Evolutionary conservation across 805 yeast genomes (phyloP).

Genomic region (Metschnikowia lochheadii): DNA sequence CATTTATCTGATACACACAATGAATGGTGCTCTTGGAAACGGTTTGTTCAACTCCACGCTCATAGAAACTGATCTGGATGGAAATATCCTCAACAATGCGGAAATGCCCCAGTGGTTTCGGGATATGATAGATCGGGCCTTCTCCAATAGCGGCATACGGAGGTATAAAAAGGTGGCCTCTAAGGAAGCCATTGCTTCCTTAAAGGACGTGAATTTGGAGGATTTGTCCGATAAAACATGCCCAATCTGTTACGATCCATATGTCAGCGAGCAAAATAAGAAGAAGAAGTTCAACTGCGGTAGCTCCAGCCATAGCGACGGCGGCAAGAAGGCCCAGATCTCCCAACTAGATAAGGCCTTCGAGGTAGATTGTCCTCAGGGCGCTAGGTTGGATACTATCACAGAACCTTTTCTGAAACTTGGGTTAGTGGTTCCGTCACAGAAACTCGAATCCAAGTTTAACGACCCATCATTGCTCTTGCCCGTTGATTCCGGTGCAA

Average conservation of each 20-base stretch:
- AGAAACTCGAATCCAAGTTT: conserved; percentile 1
- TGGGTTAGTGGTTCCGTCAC: conserved; percentile 7
- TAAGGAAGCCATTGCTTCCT: conserved; percentile 35
- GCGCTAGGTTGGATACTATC: conserved; percentile 3
- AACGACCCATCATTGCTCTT: conserved; percentile 14
- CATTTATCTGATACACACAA: background rate
- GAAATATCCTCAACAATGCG: conserved; percentile 11
- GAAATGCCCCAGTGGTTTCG: conserved; percentile 19
- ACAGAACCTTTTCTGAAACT: background rate
- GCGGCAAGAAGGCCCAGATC: background rate
- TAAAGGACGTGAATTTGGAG: conserved; percentile 21
- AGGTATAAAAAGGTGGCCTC: conserved; percentile 29
- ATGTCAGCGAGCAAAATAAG: conserved; percentile 16
- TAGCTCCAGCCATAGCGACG: conserved; percentile 7
- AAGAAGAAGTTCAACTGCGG: conserved; percentile 9
- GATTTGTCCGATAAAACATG: conserved; percentile 24
- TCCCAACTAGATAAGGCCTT: background rate
- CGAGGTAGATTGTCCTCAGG: background rate
- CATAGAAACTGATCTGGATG: conserved; percentile 16
- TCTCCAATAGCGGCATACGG: conserved; percentile 27
- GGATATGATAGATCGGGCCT: conserved; percentile 30
- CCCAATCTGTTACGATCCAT: conserved; percentile 40
- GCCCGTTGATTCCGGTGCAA: conserved; percentile 13
- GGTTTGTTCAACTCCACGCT: conserved; percentile 13
- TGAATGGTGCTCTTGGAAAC: conserved; percentile 10